phyloP scores from a whole-genome alignment of 179 eudicot species.

The Drosera spatulata region DNA sequence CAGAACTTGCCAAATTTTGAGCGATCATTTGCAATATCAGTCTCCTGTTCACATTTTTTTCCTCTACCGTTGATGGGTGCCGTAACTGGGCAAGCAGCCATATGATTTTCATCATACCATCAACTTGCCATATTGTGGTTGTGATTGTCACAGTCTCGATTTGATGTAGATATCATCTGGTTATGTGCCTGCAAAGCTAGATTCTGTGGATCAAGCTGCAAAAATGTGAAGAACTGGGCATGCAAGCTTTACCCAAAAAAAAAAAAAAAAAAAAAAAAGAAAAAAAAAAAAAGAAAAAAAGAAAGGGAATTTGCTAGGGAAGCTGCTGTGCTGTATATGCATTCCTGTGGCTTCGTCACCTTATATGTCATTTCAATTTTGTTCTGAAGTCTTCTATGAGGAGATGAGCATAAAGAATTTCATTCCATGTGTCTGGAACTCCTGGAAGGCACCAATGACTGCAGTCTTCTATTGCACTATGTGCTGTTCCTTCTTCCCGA shows the following conservation, averaged over 20 bases:
- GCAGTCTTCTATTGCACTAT: constrained; percentile 45
- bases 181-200: constrained; percentile 75
- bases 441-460: constrained; percentile 88
- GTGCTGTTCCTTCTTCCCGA: constrained; percentile 53
- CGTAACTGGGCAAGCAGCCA: too few relatives aligned
- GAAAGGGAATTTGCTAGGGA: constrained; percentile 18
- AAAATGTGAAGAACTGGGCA: constrained; percentile 64
- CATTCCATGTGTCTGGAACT: constrained; percentile 66
- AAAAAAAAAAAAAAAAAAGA: too few relatives aligned
- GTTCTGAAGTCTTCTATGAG: constrained; percentile 28
- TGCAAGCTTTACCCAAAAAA: constrained; percentile 31
- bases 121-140: neutral
- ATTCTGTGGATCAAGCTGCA: constrained; percentile 78
- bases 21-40: too few relatives aligned
- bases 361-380: constrained; percentile 6
- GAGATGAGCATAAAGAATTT: constrained; percentile 34
- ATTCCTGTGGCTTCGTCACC: neutral
- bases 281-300: constrained; percentile 4
- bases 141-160: neutral
- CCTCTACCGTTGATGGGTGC: too few relatives aligned
- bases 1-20: too few relatives aligned
- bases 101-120: too few relatives aligned
- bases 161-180: constrained; percentile 78
- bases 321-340: constrained; percentile 11
- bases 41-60: too few relatives aligned